phyloP scores from a whole-genome alignment of 768 basidiomycete species.

The Lactarius sp. region DNA sequence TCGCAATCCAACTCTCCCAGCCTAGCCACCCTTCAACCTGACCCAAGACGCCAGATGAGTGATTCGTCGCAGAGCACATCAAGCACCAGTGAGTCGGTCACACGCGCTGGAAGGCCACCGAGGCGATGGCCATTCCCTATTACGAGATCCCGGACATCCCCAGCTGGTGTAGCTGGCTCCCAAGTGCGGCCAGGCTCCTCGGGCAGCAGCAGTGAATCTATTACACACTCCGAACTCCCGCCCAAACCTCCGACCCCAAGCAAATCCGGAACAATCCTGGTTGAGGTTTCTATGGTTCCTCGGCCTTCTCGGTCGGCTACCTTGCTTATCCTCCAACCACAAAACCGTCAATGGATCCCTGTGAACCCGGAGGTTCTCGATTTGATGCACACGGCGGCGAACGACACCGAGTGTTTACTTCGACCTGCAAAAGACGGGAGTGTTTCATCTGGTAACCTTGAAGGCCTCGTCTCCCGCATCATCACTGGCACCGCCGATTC shows the following conservation, averaged over 20 bases:
- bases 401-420: slow-evolving; percentile 7
- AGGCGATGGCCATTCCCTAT: not conserved
- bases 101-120: not conserved
- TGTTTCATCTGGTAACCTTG: slow-evolving; percentile 15
- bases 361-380: not conserved
- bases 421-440: slow-evolving; percentile 4
- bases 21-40: not conserved
- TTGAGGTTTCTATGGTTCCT: not conserved
- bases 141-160: not conserved
- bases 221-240: not conserved
- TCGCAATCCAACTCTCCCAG: not conserved
- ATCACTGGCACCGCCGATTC: not conserved
- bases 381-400: not conserved
- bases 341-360: not conserved
- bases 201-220: not conserved
- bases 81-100: not conserved
- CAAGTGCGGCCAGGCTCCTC: not conserved
- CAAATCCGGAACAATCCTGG: not conserved
- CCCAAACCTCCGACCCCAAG: not conserved
- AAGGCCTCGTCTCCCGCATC: slow-evolving; percentile 11
- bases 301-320: not conserved
- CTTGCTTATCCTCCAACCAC: not conserved
- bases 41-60: not conserved
- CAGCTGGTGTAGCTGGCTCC: not conserved
- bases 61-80: slow-evolving; percentile 1